These are phyloP conservation scores for Pinus taeda DNA, from an alignment of 75 land plant genomes.

Conservation along the genomic window DNA sequence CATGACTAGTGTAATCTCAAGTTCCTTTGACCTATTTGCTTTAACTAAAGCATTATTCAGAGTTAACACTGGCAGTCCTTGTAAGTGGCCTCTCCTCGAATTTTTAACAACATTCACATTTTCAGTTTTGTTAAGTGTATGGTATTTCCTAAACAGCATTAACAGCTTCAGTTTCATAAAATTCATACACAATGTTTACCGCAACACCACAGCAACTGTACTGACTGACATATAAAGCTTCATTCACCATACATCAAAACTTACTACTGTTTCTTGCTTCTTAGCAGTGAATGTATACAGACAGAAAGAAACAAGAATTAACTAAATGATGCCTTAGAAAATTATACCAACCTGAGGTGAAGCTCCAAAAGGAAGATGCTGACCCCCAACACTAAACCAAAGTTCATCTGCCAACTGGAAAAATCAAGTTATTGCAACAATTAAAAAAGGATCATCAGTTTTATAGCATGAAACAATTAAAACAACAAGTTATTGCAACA, in stretches of 20 bases:
- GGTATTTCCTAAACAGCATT: too few species aligned
- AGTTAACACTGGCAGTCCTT: too few species aligned
- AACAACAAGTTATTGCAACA: too few species aligned
- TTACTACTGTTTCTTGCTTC: not conserved
- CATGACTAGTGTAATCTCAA: too few species aligned
- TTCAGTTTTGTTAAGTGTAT: too few species aligned
- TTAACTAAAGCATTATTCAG: too few species aligned
- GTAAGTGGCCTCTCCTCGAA: too few species aligned
- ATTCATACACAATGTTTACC: too few species aligned
- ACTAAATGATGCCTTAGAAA: not conserved
- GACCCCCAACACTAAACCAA: slow-evolving; percentile 79
- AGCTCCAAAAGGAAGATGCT: slow-evolving; percentile 89
- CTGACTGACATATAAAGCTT: not conserved
- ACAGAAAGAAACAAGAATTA: not conserved
- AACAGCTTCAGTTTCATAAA: too few species aligned
- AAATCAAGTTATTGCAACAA: not conserved
- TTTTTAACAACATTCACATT: too few species aligned
- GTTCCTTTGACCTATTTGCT: too few species aligned
- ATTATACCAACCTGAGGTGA: slow-evolving; percentile 78
- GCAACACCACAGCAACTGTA: too few species aligned
- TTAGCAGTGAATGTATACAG: not conserved
- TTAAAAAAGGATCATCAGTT: slow-evolving; percentile 3
- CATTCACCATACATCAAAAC: not conserved
- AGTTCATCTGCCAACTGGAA: slow-evolving; percentile 86
- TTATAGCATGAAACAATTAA: not conserved